Evolutionary conservation across 2,329 filamentous ascomycete species (phyloP), one percentile per base, ranked within the genome.

Genomic region (Arthrobotrys musiformis): DNA sequence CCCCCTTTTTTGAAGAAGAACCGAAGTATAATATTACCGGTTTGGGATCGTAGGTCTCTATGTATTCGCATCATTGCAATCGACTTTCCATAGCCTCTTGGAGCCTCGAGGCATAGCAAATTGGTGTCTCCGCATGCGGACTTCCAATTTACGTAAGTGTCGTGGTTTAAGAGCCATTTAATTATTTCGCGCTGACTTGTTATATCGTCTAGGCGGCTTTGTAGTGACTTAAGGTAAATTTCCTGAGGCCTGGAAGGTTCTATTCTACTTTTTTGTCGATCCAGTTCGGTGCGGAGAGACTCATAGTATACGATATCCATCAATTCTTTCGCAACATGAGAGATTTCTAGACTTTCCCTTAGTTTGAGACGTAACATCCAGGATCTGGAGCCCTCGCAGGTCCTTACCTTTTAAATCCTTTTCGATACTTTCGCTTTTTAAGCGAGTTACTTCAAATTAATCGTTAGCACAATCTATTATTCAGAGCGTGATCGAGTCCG

Each of bases 1-100:
- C 66, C 69, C 6, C 69, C 69, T 33, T 66, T 73, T n/a, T 73
- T 73, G 50, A 73, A 73, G 42, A 73, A 73, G 60, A 73, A 73
- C 2, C 28, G 48, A 30, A 50, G 28, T 19, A 66, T 30, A 2
- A 73, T 58, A 6, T 17, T 11, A 2, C 13, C 7, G 1, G 7
- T 11, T 2, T 42, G 6, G 15, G 17, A 15, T 11, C 5, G 22
- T n/a, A 73, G 9, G 3, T 66, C 46, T 37, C 17, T 33, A 15
- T 24, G 30, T 30, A 73, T 7, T 1, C 60, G 22, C 37, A 50
- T 58, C 69, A 73, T 73, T 1, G 69, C 69, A 5, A 60, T 50
- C 11, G 69, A 73, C 35, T 73, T 73, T 5, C 69, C 69, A 22
- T 73, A 60, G 1, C 69, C 69, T 40, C 69, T 33, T n/a, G 69